Base-by-base conservation (phyloP, 2,329 filamentous ascomycete genomes). In the Fusarium mexicanum region DNA sequence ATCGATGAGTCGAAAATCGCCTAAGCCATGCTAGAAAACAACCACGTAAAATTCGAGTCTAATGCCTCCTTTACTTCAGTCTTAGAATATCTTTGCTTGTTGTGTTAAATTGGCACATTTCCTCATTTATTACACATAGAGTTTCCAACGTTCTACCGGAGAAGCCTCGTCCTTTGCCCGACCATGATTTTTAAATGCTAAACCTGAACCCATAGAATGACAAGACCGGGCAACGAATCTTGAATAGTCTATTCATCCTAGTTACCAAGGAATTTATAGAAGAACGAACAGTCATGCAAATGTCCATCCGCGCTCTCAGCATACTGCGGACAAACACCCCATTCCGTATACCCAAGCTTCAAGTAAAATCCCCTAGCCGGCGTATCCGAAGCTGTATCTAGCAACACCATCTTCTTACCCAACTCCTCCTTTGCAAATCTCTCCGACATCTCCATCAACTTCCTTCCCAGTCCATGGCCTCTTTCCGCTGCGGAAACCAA, bases 321-420 rank as follows among this genome's bases (percentile, higher is more conserved):
- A 65, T 66, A 66, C 8, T 20, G 17, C 1, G 62, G 62, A n/a
- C 62, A 65, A 40, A 65, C 14, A 0, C 62, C 62, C 59, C 59
- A 65, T 46, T 65, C 62, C 4, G 33, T 64, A 2, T 65, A 65
- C 2, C 62, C 59, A 0, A 54, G 33, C 16, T 64, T 64, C 38
- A 54, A 29, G 6, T 65, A 65, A 3, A 65, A 65, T 5, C 62
- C 62, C 3, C 62, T 53, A 0, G 62, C 62, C 1, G 62, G 59
- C 0, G 46, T 64, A 12, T 65, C 31, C 8, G 46, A 38, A 2
- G 59, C 62, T 2, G 62, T 65, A 54, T 65, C 62, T 0, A 65
- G 12, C n/a, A 65, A 9, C 10, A 64, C 8, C 62, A 65, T 65
- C 13, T 10, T 65, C 31, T 54, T 65, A 2, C 46, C 62, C 38